Evolutionary conservation across 257 asterid genomes (phyloP), one percentile per base, ranked within the genome.

Genomic region (Penstemon barbatus): DNA sequence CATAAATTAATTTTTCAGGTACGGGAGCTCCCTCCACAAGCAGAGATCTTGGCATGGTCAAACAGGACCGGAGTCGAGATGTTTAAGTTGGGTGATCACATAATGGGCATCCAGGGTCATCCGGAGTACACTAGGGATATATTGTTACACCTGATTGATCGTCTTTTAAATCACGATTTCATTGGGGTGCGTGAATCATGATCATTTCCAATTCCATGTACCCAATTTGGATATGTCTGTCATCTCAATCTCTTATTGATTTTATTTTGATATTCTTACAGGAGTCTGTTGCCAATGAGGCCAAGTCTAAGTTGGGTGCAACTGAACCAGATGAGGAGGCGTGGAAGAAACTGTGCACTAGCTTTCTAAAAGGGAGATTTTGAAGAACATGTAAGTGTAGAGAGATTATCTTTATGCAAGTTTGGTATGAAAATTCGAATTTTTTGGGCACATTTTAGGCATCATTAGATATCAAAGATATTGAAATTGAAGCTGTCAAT

Each of bases 91-190:
- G 92, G 88, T 7, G 88, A 87, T 66, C 95, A 92, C 79, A 81
- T 92, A 0, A 79, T 92, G 97, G 98, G 98, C 13, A 89, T 92
- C 61, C 98, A 92, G 65, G 98, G 98, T 25, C 98, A 92, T 48
- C 98, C 98, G 0, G 98, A 92, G 83, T 92, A 92, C 86, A 84
- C 90, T 2, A 87, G 83, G 69, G 97, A 89, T 69, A 89, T 92
- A 62, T 80, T 92, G 15, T 57, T 83, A 19, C 88, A 86, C 74
- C 82, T 92, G n/a, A 82, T 89, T 5, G 88, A 87, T 39, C 96
- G 92, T 4, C 92, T 92, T 37, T 83, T 65, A 63, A 82, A 61
- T 74, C 81, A 63, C 54, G 60, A 82, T 10, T 63, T 80, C 78
- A 85, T 89, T 37, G 58, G 80, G 88, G 33, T 25, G 2, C 2